Percentiles rank a stretch among this genome's conserved stretches.
Conservation (phyloP, 177 flowering plant genomes). For the Viscum album region DNA sequence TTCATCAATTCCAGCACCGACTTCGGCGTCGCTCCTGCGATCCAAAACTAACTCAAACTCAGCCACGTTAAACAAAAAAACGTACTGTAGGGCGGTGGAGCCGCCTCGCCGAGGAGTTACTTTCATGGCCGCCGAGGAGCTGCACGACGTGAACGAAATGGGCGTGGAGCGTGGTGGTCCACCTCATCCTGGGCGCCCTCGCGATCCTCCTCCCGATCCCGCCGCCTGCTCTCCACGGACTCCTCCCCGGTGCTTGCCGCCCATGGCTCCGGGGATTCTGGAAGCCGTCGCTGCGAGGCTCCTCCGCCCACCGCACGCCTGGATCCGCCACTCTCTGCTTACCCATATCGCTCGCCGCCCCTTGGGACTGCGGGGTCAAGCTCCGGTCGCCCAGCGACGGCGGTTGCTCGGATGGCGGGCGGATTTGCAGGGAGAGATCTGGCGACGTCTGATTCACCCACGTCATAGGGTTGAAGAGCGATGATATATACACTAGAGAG, state of each 20-base stretch:
- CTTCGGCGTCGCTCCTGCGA: conserved; percentile 93
- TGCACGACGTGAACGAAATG: conserved; percentile 95
- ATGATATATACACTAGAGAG: neutral
- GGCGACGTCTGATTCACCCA: conserved; percentile 28
- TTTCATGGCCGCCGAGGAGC: conserved; percentile 98
- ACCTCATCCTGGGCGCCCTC: conserved; percentile 96
- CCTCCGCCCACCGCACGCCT: conserved; percentile 30
- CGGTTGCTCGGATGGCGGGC: conserved; percentile 27
- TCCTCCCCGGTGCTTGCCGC: conserved; percentile 49
- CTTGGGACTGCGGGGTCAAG: conserved; percentile 47
- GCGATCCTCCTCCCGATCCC: conserved; percentile 41
- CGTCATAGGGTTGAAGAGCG: conserved; percentile 19
- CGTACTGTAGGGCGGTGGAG: neutral
- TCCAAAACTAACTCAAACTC: neutral
- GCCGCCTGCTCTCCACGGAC: conserved; percentile 31
- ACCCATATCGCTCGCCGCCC: conserved; percentile 60
- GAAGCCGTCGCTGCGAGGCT: conserved; percentile 24
- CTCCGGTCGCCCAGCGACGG: conserved; percentile 19
- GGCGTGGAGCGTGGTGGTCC: conserved; percentile 95
- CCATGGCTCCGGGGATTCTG: conserved; percentile 29
- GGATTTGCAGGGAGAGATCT: conserved; percentile 77
- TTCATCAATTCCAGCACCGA: conserved; percentile 95
- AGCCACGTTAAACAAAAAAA: neutral
- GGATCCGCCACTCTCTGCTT: conserved; percentile 42
- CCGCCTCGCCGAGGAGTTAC: conserved; percentile 26